phyloP scores from a whole-genome alignment of 176 grass and related monocot species.

The Oryza rufipogon region DNA sequence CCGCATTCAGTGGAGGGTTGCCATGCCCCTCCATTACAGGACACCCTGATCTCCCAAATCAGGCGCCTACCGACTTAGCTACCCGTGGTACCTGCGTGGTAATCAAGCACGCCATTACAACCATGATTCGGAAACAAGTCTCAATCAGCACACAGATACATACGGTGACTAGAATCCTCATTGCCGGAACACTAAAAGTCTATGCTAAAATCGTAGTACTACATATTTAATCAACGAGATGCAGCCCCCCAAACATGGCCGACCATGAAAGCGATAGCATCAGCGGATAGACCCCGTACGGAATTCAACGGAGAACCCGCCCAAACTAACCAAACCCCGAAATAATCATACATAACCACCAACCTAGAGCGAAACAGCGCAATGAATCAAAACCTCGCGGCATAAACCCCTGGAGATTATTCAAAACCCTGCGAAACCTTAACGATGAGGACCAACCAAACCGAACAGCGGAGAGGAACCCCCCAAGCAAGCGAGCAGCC shows the following conservation, averaged over 20 bases:
- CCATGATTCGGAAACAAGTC: background rate
- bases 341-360: background rate
- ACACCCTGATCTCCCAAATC: background rate
- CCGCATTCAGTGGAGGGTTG: conserved; percentile 29
- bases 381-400: background rate
- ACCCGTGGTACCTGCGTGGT: background rate
- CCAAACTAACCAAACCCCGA: background rate
- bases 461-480: background rate
- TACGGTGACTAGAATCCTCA: background rate
- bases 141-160: background rate
- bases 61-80: background rate
- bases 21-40: conserved; percentile 47
- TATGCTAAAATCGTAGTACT: background rate
- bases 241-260: background rate
- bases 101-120: conserved; percentile 18
- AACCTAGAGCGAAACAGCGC: background rate
- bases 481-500: background rate
- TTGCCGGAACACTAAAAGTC: too few species aligned
- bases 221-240: background rate
- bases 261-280: background rate
- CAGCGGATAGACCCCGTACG: background rate
- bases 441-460: background rate
- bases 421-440: background rate
- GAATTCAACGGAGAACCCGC: background rate
- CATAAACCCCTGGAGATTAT: conserved; percentile 20